Percentiles rank a stretch among this genome's conserved stretches.
Conservation (phyloP, 345 rosid genomes). For the Mangifera indica region DNA sequence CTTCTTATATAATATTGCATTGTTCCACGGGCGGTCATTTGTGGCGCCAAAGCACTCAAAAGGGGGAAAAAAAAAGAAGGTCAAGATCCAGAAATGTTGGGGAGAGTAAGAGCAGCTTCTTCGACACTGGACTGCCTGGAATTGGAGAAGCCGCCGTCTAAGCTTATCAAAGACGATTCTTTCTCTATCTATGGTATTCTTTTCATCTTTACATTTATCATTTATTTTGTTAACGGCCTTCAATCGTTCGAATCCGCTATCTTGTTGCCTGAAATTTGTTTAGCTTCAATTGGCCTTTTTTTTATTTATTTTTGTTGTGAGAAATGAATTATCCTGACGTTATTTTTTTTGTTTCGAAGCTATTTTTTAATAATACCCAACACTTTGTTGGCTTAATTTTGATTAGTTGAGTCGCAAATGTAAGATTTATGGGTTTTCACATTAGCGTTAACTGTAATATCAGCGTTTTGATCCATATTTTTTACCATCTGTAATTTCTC, state of each 20-base stretch:
- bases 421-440: background rate
- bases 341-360: background rate
- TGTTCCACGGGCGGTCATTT: background rate
- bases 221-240: background rate
- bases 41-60: constrained; percentile 27
- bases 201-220: background rate
- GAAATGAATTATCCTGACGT: background rate
- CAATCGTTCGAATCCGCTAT: background rate
- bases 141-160: constrained; percentile 59
- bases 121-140: constrained; percentile 58
- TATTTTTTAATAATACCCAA: too few species aligned
- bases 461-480: background rate
- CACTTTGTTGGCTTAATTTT: background rate
- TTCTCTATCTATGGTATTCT: constrained; percentile 77
- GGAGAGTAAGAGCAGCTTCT: constrained; percentile 65
- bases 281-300: background rate
- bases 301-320: too few species aligned
- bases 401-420: background rate
- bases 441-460: background rate
- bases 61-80: background rate
- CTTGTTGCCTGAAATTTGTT: background rate
- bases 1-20: background rate
- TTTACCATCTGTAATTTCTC: background rate
- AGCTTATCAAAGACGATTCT: constrained; percentile 73
- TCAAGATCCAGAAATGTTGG: constrained; percentile 47